These are phyloP conservation scores for Huntiella moniliformis DNA, from an alignment of 2,329 filamentous ascomycete genomes.

Conservation along the genomic window DNA sequence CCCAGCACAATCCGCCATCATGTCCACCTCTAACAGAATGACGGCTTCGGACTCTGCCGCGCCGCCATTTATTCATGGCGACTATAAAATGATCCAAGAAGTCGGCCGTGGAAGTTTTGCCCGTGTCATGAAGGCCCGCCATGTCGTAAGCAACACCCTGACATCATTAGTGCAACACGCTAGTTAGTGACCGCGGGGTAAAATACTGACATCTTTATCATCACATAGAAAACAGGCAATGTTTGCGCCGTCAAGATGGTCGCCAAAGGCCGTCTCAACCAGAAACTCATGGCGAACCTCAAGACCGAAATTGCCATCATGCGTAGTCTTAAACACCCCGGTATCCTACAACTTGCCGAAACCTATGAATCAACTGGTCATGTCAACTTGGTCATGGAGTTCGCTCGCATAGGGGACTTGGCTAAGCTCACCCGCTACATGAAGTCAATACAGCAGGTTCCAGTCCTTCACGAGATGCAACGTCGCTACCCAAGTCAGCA, in stretches of 20 bases:
- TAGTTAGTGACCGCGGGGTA: not conserved
- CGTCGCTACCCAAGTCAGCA: constrained; percentile 75
- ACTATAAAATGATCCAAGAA: constrained; percentile 9
- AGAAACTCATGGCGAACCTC: constrained; percentile 91
- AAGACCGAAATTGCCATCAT: constrained; percentile 92
- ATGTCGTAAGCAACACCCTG: constrained; percentile 3
- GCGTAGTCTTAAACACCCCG: constrained; percentile 80
- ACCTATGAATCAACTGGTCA: constrained; percentile 73
- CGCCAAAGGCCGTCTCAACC: constrained; percentile 74
- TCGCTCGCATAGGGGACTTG: constrained; percentile 85
- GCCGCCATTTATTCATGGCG: constrained; percentile 8
- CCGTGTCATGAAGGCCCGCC: constrained; percentile 11
- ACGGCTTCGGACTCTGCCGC: constrained; percentile 9
- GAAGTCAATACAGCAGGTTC: constrained; percentile 15
- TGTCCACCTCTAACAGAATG: constrained; percentile 11
- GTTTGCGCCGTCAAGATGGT: constrained; percentile 79
- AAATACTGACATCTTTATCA: not conserved
- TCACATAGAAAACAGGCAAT: constrained; percentile 1
- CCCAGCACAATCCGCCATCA: constrained; percentile 2
- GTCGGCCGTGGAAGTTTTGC: constrained; percentile 11
- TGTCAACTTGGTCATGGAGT: constrained; percentile 97
- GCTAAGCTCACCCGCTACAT: constrained; percentile 84
- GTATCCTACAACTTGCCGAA: constrained; percentile 91
- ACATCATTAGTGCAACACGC: not conserved
- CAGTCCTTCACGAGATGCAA: constrained; percentile 75